Conservation (phyloP, 2,329 filamentous ascomycete species). For the Aspergillus hortae region DNA sequence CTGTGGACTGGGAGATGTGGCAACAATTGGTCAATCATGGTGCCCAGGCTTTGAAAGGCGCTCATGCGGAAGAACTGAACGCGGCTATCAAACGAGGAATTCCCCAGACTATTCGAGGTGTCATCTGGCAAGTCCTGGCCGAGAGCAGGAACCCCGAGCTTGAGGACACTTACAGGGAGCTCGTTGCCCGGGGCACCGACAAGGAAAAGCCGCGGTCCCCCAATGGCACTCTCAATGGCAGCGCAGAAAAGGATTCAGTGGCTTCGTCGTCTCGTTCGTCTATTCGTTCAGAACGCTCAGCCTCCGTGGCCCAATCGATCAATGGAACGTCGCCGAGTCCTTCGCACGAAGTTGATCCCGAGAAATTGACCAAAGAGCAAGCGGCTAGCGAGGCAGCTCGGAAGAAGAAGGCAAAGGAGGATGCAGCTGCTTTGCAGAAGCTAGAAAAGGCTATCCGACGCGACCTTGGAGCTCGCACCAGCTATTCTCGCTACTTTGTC, state of each 20-base stretch:
- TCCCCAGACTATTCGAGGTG: conserved; percentile 90
- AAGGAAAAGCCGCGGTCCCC: conserved; percentile 62
- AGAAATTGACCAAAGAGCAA: conserved; percentile 64
- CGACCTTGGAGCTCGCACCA: conserved; percentile 87
- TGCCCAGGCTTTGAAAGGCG: conserved; percentile 78
- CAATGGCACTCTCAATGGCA: conserved; percentile 52
- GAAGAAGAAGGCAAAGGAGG: conserved; percentile 76
- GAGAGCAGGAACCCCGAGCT: conserved; percentile 92
- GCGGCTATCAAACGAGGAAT: conserved; percentile 90
- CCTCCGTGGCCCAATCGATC: conserved; percentile 53
- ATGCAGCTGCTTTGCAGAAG: conserved; percentile 68
- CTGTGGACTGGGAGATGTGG: conserved; percentile 99
- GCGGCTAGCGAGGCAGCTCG: conserved; percentile 62
- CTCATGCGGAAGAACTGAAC: conserved; percentile 85
- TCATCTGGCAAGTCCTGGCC: conserved; percentile 96
- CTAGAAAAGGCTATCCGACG: conserved; percentile 89
- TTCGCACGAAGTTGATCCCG: conserved; percentile 59
- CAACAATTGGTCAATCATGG: conserved; percentile 94
- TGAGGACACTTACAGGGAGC: conserved; percentile 79
- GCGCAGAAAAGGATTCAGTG: conserved; percentile 60
- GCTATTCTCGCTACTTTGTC: conserved; percentile 93
- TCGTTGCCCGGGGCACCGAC: conserved; percentile 75
- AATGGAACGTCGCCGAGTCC: conserved; percentile 55
- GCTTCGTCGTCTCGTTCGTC: conserved; percentile 78
- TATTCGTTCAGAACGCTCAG: conserved; percentile 72